Base-by-base conservation (phyloP, 2,329 filamentous ascomycete genomes). In the Hortaea sp. region DNA sequence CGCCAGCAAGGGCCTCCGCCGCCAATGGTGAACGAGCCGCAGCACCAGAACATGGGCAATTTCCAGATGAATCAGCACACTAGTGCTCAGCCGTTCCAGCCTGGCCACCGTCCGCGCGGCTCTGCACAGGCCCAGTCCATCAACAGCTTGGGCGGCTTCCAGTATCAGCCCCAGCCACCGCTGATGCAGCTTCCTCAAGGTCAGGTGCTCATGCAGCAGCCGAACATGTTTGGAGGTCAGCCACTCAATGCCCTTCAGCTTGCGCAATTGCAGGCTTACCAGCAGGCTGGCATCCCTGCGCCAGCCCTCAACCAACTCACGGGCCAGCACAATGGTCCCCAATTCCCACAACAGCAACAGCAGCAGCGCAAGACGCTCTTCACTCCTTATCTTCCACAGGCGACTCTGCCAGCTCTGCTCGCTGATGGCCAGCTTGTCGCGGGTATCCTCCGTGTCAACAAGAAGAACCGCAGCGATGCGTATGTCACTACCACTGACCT, bases 381-480 rank as follows among this genome's bases (percentile, higher is more conserved):
- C 72, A 97, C 92, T 58, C 92, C 92, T 52, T 98, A 98, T 62
- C 78, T 98, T 43, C 90, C 92, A 11, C 92, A 98, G 66, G 90
- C 90, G 5, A 94, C 85, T 48, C 76, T 98, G 13, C 92, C 92
- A 48, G 90, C 89, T 43, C 78, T 98, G 35, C 79, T 97, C 48
- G 83, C 81, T 50, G 88, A 95, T 61, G 92, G 92, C 12, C 88
- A 95, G 67, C 82, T 98, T 48, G 92, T 98, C 45, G 90, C 90
- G 51, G 92, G 92, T 71, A 88, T 95, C 57, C 83, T 98, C 44
- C 86, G 92, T 50, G 92, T 98, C 55, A 98, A 98, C 79, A 98
- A 97, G 76, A 98, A 98, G 77, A 98, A 98, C 70, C 84, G 92
- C 53, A 97, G 90, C 59, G 92, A 98, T 68, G 92, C 92, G 29